Conservation (phyloP, 75 land plant genomes). For the Azolla pinnata region DNA sequence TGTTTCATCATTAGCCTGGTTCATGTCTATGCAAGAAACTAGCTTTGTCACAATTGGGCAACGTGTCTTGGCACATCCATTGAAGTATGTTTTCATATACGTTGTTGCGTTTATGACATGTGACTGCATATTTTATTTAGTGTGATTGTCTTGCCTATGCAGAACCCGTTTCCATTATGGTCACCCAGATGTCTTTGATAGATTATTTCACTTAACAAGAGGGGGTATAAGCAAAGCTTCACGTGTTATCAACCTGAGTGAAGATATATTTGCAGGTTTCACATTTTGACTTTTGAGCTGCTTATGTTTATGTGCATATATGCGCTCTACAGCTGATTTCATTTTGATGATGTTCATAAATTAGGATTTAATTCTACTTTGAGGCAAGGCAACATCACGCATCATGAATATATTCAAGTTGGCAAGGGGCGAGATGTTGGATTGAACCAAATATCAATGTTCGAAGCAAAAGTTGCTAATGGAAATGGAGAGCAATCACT, state of each 20-base stretch:
- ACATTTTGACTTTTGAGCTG: neutral
- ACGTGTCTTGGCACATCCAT: constrained; percentile 70
- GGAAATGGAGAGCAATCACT: constrained; percentile 95
- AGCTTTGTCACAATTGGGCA: constrained; percentile 98
- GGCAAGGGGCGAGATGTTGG: constrained; percentile 98
- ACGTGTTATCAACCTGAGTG: constrained; percentile 72
- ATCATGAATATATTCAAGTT: constrained; percentile 97
- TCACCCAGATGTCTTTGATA: constrained; percentile 92
- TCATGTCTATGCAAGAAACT: constrained; percentile 92
- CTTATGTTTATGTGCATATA: neutral
- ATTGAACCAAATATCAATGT: constrained; percentile 84
- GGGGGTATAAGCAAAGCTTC: constrained; percentile 96
- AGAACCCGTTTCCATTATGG: constrained; percentile 95
- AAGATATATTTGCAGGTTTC: constrained; percentile 89
- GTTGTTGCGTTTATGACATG: too few species aligned
- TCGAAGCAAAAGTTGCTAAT: constrained; percentile 95
- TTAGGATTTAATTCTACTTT: constrained; percentile 90
- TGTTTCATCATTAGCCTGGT: constrained; percentile 95
- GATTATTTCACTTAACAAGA: constrained; percentile 84
- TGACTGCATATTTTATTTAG: too few species aligned
- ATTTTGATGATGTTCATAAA: constrained; percentile 10
- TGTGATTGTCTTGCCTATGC: too few species aligned
- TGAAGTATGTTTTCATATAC: constrained; percentile 46
- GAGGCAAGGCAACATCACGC: constrained; percentile 83
- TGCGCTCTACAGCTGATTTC: constrained; percentile 14